Evolutionary conservation across 306 rosid genomes (phyloP).

Genomic region (Citrullus colocynthis): DNA sequence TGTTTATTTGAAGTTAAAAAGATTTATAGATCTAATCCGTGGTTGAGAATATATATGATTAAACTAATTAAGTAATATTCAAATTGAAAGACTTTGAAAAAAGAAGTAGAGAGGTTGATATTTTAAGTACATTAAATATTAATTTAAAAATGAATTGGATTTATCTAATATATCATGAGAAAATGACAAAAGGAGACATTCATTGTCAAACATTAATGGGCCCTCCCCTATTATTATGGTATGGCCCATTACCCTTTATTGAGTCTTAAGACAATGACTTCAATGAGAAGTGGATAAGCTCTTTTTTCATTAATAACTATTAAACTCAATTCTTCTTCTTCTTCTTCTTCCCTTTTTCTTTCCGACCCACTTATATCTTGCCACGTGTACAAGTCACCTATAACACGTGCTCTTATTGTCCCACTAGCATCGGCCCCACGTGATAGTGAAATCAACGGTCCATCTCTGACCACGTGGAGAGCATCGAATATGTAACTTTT

Average conservation of each 20-base stretch:
- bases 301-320: not conserved
- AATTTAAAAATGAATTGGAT: too few relatives aligned
- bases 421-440: not conserved
- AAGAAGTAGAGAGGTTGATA: too few relatives aligned
- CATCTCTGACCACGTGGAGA: not conserved
- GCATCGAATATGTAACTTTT: not conserved
- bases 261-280: not conserved
- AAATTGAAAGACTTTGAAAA: too few relatives aligned
- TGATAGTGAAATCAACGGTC: not conserved
- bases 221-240: not conserved
- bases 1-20: too few relatives aligned
- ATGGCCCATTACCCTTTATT: not conserved
- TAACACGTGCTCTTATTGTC: not conserved
- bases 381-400: not conserved
- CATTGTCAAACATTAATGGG: constrained; percentile 8
- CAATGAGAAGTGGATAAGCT: not conserved
- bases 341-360: not conserved
- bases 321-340: too few relatives aligned
- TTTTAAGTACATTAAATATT: too few relatives aligned
- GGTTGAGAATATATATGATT: too few relatives aligned
- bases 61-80: too few relatives aligned
- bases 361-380: not conserved
- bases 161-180: not conserved
- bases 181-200: constrained; percentile 2
- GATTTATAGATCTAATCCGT: too few relatives aligned